phyloP scores from a whole-genome alignment of 2,329 filamentous ascomycete genomes.

The Talaromyces verruculosus region DNA sequence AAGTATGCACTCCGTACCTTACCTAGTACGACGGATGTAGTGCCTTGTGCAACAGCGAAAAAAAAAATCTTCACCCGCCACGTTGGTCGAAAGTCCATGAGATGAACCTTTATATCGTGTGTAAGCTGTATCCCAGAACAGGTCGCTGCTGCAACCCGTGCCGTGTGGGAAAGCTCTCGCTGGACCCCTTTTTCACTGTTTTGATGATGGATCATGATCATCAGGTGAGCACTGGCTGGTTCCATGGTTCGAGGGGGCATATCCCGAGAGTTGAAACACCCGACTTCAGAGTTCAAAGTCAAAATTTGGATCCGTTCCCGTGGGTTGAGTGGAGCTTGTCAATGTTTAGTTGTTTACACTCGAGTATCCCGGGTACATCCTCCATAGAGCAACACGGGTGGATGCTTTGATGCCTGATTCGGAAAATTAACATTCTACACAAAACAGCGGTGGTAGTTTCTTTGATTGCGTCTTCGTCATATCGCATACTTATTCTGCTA shows the following conservation, averaged over 20 bases:
- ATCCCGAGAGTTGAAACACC: conserved; percentile 4
- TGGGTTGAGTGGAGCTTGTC: conserved; percentile 3
- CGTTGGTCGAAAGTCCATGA: background rate
- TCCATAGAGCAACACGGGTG: background rate
- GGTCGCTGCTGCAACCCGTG: background rate
- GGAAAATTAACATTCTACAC: background rate
- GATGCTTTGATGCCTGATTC: conserved; percentile 7
- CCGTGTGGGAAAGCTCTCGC: background rate
- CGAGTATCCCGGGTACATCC: background rate
- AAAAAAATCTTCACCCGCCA: background rate
- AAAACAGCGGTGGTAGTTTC: background rate
- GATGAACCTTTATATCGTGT: background rate
- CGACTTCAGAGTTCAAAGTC: background rate
- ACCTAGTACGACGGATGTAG: background rate
- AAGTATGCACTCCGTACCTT: background rate
- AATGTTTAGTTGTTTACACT: background rate
- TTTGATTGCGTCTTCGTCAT: background rate
- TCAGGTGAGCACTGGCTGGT: background rate
- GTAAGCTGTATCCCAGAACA: background rate
- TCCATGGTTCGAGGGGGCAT: background rate
- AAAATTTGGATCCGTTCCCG: conserved; percentile 5
- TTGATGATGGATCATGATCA: background rate
- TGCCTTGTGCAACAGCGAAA: background rate
- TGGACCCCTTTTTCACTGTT: background rate
- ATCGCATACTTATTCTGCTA: background rate